These are phyloP conservation scores for Paecilomyces formosus DNA, from an alignment of 2,329 filamentous ascomycete species.

Conservation along the genomic window DNA sequence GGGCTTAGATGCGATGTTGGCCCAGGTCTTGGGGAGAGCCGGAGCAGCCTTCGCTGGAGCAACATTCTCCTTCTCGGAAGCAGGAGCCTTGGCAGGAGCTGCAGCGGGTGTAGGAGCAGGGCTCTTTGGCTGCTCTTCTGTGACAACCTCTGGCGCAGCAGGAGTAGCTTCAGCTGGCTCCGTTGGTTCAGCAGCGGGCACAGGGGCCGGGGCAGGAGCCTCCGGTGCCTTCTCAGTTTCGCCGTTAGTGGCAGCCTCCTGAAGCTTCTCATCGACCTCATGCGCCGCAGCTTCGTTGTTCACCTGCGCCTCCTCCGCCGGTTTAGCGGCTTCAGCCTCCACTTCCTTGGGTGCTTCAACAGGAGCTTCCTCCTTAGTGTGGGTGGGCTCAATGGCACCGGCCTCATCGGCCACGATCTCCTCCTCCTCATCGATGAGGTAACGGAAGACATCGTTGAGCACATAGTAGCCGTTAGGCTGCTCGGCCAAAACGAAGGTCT, in stretches of 20 bases:
- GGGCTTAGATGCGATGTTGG: slow-evolving; percentile 49
- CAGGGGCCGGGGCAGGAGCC: slow-evolving; percentile 29
- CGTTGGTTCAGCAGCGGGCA: slow-evolving; percentile 13
- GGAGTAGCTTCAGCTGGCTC: slow-evolving; percentile 22
- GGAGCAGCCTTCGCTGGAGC: slow-evolving; percentile 44
- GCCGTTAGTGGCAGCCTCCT: slow-evolving; percentile 51
- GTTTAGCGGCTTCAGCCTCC: slow-evolving; percentile 39
- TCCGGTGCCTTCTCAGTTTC: slow-evolving; percentile 26
- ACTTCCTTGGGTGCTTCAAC: slow-evolving; percentile 25
- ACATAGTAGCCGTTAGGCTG: slow-evolving; percentile 98
- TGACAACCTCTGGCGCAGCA: slow-evolving; percentile 33
- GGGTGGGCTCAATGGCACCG: slow-evolving; percentile 17
- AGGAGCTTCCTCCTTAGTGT: slow-evolving; percentile 34
- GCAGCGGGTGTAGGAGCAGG: slow-evolving; percentile 51
- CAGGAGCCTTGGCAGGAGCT: slow-evolving; percentile 36
- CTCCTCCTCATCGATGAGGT: slow-evolving; percentile 73
- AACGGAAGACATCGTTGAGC: slow-evolving; percentile 95
- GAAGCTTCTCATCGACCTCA: slow-evolving; percentile 67
- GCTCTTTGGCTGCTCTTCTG: slow-evolving; percentile 57
- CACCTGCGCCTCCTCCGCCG: slow-evolving; percentile 29
- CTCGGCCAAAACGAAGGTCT: slow-evolving; percentile 94
- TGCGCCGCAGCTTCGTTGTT: slow-evolving; percentile 38
- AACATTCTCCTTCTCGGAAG: slow-evolving; percentile 47
- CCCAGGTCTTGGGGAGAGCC: slow-evolving; percentile 58
- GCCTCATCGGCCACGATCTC: slow-evolving; percentile 42